These are phyloP conservation scores for Tricholomella constricta DNA, from an alignment of 768 basidiomycete species.

Conservation along the genomic window DNA sequence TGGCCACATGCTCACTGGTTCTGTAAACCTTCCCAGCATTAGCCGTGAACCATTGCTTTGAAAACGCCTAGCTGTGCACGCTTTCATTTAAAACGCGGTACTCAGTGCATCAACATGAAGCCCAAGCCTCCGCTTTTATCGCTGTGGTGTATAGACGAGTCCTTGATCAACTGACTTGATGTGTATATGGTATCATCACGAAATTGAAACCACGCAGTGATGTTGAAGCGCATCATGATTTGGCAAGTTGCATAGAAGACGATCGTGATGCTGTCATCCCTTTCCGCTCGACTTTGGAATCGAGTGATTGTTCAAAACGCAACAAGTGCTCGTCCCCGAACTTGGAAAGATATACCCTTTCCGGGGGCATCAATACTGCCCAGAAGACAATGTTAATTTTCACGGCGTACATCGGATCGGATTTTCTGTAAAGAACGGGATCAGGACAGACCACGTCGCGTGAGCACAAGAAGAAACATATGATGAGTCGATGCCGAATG, in stretches of 20 bases:
- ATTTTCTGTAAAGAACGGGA: constrained; percentile 3
- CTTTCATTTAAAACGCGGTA: neutral
- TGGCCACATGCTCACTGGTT: neutral
- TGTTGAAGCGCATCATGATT: neutral
- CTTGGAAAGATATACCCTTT: neutral
- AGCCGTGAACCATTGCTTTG: neutral
- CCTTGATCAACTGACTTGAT: neutral
- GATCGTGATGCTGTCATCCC: neutral
- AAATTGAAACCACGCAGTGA: neutral
- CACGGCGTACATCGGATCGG: constrained; percentile 9
- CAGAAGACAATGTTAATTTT: constrained; percentile 11
- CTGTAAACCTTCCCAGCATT: neutral
- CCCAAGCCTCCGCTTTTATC: neutral
- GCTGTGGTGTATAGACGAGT: neutral
- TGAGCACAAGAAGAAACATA: constrained; percentile 6
- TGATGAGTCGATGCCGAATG: constrained; percentile 17
- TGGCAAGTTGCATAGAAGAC: neutral
- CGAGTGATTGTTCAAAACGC: neutral
- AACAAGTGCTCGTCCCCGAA: constrained; percentile 3
- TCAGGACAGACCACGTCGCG: neutral
- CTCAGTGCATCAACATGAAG: neutral
- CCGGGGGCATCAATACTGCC: constrained; percentile 1
- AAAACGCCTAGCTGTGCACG: neutral
- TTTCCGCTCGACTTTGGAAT: neutral
- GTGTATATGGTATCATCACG: neutral